phyloP scores from a whole-genome alignment of 371 early-diverging fungal species.

The Haplosporangium sp. region DNA sequence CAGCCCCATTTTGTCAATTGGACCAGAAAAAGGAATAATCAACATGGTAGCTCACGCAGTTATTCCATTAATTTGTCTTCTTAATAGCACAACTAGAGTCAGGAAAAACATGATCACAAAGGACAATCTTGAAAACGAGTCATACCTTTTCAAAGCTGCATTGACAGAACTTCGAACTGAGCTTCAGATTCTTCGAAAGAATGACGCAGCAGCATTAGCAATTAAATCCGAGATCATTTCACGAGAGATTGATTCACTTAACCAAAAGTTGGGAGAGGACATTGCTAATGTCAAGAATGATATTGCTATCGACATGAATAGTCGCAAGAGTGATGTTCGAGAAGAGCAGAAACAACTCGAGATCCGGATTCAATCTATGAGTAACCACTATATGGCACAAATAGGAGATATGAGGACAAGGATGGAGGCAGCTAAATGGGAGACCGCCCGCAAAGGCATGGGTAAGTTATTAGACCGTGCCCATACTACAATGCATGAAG shows the following conservation, averaged over 20 bases:
- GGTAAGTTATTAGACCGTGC: conserved; percentile 42
- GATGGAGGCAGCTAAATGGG: conserved; percentile 90
- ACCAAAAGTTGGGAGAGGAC: conserved; percentile 80
- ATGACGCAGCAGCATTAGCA: conserved; percentile 83
- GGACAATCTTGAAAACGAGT: conserved; percentile 73
- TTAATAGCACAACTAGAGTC: conserved; percentile 51
- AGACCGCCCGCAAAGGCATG: conserved; percentile 82
- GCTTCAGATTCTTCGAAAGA: conserved; percentile 86
- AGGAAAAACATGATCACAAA: conserved; percentile 61
- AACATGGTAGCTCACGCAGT: neutral
- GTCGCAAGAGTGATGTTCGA: conserved; percentile 85
- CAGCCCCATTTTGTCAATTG: neutral
- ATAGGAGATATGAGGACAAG: conserved; percentile 87
- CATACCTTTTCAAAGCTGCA: conserved; percentile 83
- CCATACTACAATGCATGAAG: too few relatives aligned
- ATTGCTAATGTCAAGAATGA: conserved; percentile 85
- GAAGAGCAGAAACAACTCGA: conserved; percentile 85
- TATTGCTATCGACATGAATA: conserved; percentile 91
- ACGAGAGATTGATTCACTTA: conserved; percentile 83
- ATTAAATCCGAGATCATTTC: conserved; percentile 80
- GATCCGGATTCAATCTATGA: conserved; percentile 86
- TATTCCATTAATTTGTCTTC: neutral
- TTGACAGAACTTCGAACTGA: conserved; percentile 89
- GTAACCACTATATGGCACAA: conserved; percentile 84
- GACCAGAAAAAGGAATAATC: too few relatives aligned